A percentile compares a stretch with the other conserved stretches of the same genome.
These are phyloP conservation scores for Penicillium brevicompactum DNA, from an alignment of 2,329 filamentous ascomycete species.

Conservation along the genomic window DNA sequence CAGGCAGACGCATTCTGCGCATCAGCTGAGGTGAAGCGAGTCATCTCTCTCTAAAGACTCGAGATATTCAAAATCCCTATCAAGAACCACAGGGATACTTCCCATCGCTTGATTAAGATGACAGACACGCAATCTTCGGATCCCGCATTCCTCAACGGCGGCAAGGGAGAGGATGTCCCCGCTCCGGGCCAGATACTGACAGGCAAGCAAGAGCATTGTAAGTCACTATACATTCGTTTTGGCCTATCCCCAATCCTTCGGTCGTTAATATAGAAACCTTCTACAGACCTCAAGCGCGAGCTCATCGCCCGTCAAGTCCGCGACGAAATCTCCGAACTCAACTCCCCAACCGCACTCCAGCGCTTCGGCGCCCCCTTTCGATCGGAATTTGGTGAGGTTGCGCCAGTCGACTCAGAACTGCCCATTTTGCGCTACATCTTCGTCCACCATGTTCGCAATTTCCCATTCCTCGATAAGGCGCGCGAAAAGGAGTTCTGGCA, in stretches of 20 bases:
- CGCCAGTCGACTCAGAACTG: conserved; percentile 89
- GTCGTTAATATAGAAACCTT: conserved; percentile 9
- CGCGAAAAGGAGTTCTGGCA: conserved; percentile 99
- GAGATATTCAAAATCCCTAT: not conserved
- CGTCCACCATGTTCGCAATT: conserved; percentile 95
- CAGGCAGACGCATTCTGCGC: conserved; percentile 34
- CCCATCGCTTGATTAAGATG: conserved; percentile 3
- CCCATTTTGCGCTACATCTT: conserved; percentile 96
- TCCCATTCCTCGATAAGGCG: conserved; percentile 95
- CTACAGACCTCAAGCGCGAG: conserved; percentile 87
- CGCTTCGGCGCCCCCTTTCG: conserved; percentile 95
- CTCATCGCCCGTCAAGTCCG: conserved; percentile 87
- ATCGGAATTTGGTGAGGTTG: conserved; percentile 88
- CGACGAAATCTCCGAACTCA: conserved; percentile 88
- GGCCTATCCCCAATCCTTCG: not conserved
- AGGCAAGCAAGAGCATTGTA: conserved; percentile 98
- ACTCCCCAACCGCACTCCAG: conserved; percentile 89
- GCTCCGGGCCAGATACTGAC: conserved; percentile 67
- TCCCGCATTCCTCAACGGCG: conserved; percentile 16
- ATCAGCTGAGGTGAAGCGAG: conserved; percentile 1
- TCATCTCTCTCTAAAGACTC: not conserved
- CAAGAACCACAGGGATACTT: not conserved
- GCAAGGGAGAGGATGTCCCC: conserved; percentile 12
- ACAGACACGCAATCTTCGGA: conserved; percentile 8
- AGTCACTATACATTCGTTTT: conserved; percentile 33